phyloP scores from a whole-genome alignment of 2,329 filamentous ascomycete species.

The Pyrenophora teres region DNA sequence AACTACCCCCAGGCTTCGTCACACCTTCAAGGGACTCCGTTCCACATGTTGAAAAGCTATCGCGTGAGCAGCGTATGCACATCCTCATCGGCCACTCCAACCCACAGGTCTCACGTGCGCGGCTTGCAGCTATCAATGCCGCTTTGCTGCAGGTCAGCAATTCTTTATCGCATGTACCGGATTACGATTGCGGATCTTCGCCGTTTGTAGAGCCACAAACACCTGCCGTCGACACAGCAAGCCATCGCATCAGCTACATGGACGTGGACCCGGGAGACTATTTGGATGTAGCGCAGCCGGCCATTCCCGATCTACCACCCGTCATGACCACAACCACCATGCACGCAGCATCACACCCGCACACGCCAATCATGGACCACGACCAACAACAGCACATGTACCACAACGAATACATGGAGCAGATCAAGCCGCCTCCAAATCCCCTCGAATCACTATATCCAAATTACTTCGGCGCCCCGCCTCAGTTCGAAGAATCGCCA shows the following conservation, averaged over 20 bases:
- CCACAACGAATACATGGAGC: conserved; percentile 33
- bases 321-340: conserved; percentile 23
- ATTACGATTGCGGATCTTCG: conserved; percentile 33
- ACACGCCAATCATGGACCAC: conserved; percentile 26
- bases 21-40: conserved; percentile 44
- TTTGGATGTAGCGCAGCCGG: conserved; percentile 34
- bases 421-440: conserved; percentile 34
- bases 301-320: conserved; percentile 34
- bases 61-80: conserved; percentile 44
- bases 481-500: conserved; percentile 43
- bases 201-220: conserved; percentile 32
- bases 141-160: conserved; percentile 36
- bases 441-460: conserved; percentile 42
- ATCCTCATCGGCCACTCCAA: conserved; percentile 42
- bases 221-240: conserved; percentile 29
- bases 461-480: conserved; percentile 43
- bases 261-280: conserved; percentile 43
- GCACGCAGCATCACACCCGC: conserved; percentile 26
- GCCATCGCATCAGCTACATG: conserved; percentile 46
- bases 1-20: conserved; percentile 41
- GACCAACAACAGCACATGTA: conserved; percentile 26
- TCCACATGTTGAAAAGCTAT: conserved; percentile 36
- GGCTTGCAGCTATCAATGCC: conserved; percentile 39
- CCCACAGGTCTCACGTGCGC: conserved; percentile 28
- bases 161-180: conserved; percentile 19